A percentile compares a stretch with the other conserved stretches of the same genome.
Conservation (phyloP, 345 rosid species). For the Moricandia moricandioides region DNA sequence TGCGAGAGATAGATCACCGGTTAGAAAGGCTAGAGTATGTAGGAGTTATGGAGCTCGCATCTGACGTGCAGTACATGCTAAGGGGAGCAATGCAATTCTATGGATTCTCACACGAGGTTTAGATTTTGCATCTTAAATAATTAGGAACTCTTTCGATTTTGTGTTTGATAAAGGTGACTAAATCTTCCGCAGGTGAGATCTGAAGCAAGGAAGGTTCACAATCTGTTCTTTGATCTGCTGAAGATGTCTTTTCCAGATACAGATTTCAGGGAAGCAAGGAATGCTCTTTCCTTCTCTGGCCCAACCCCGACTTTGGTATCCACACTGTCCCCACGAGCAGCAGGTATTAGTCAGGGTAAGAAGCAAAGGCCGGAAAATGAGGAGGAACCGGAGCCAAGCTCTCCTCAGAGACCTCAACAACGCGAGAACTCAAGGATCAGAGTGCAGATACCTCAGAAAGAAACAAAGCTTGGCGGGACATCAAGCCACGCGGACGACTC, state of each 20-base stretch:
- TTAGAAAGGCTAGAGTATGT: slow-evolving; percentile 77
- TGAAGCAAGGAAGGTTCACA: slow-evolving; percentile 96
- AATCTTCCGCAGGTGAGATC: slow-evolving; percentile 71
- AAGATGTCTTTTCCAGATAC: slow-evolving; percentile 89
- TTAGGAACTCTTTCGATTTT: background rate
- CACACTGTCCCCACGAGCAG: slow-evolving; percentile 54
- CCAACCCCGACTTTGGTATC: slow-evolving; percentile 51
- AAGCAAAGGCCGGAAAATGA: slow-evolving; percentile 56
- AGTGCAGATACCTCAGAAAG: slow-evolving; percentile 66
- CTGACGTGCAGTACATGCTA: slow-evolving; percentile 85
- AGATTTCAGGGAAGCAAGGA: slow-evolving; percentile 82
- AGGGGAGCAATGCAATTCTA: slow-evolving; percentile 85
- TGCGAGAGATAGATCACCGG: slow-evolving; percentile 81
- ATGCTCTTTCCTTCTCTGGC: slow-evolving; percentile 63
- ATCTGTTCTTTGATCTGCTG: slow-evolving; percentile 91
- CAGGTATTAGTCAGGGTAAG: slow-evolving; percentile 55
- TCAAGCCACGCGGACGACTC: slow-evolving; percentile 61
- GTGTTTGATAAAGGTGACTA: slow-evolving; percentile 11
- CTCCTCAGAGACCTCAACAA: slow-evolving; percentile 54
- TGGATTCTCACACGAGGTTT: slow-evolving; percentile 87
- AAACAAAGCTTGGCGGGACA: slow-evolving; percentile 48
- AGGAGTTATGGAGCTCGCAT: slow-evolving; percentile 83
- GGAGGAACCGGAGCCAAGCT: slow-evolving; percentile 54
- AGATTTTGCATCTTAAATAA: slow-evolving; percentile 9
- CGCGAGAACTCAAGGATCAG: slow-evolving; percentile 71